phyloP scores from a whole-genome alignment of 2,329 filamentous ascomycete genomes.

The Talaromyces pinophilus region DNA sequence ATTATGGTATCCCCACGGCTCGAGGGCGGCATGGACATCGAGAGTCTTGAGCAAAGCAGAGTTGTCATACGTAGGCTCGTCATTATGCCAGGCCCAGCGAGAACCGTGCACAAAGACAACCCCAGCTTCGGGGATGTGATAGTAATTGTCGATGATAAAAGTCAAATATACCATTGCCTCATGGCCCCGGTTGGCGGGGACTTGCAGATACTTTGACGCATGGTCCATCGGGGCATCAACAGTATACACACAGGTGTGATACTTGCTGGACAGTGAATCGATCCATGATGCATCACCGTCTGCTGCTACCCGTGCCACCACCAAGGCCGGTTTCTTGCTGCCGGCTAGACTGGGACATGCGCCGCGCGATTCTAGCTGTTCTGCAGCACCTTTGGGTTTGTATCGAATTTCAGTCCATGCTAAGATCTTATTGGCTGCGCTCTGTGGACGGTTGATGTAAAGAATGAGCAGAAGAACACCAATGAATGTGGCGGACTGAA shows the following conservation, averaged over 20 bases:
- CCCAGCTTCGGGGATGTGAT: conserved; percentile 36
- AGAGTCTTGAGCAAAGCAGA: conserved; percentile 36
- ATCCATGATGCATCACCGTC: conserved; percentile 50
- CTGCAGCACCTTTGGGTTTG: conserved; percentile 35
- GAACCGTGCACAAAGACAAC: conserved; percentile 49
- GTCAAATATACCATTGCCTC: conserved; percentile 53
- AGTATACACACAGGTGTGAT: conserved; percentile 51
- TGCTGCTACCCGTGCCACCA: conserved; percentile 46
- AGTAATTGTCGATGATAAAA: conserved; percentile 52
- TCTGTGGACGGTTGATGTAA: conserved; percentile 39
- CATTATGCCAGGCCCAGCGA: conserved; percentile 51
- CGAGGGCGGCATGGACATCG: conserved; percentile 44
- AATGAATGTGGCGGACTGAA: conserved; percentile 41
- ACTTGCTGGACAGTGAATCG: conserved; percentile 39
- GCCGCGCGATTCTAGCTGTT: conserved; percentile 41
- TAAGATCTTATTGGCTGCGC: conserved; percentile 36
- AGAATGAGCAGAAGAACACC: conserved; percentile 40
- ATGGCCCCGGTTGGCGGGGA: conserved; percentile 51
- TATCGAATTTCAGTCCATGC: conserved; percentile 50
- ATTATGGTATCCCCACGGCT: conserved; percentile 49
- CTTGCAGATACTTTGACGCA: conserved; percentile 25
- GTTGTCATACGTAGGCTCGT: conserved; percentile 44
- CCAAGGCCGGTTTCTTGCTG: conserved; percentile 46
- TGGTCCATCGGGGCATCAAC: conserved; percentile 37
- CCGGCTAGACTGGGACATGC: conserved; percentile 45